Conservation (phyloP, 148 eudicot species). For the Suaeda aralocaspica region DNA sequence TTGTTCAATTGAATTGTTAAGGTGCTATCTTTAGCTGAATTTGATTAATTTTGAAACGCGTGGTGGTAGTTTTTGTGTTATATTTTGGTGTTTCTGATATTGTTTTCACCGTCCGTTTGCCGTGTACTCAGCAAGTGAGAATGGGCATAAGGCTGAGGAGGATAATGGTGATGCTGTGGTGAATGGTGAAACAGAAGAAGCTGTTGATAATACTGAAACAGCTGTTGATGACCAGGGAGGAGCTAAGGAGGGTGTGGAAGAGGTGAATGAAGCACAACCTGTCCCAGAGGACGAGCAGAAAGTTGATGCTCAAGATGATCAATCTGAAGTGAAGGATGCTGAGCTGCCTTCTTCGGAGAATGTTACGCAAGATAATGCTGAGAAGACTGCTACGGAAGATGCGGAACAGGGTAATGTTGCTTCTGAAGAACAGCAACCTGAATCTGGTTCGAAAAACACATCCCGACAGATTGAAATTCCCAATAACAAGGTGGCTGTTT, state of each 20-base stretch:
- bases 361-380: constrained; percentile 25
- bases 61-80: too few species aligned
- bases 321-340: constrained; percentile 14
- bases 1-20: too few species aligned
- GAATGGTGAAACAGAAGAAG: constrained; percentile 19
- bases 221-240: constrained; percentile 21
- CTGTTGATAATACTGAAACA: constrained; percentile 22
- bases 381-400: constrained; percentile 31
- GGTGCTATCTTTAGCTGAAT: too few species aligned
- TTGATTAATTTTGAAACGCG: too few species aligned
- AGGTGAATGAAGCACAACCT: constrained; percentile 23
- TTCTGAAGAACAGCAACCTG: constrained; percentile 29
- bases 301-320: constrained; percentile 24
- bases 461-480: constrained; percentile 81
- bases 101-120: neutral
- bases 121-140: constrained; percentile 32
- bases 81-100: neutral
- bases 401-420: constrained; percentile 31
- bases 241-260: constrained; percentile 27
- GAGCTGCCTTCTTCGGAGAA: constrained; percentile 22
- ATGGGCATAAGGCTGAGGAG: constrained; percentile 43
- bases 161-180: constrained; percentile 29
- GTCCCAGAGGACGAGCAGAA: constrained; percentile 28
- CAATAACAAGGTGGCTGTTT: constrained; percentile 61
- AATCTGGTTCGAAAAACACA: constrained; percentile 31